Evolutionary conservation across 805 yeast species (phyloP), one percentile per base, ranked within the genome.

Genomic region (Scheffersomyces stipitis): DNA sequence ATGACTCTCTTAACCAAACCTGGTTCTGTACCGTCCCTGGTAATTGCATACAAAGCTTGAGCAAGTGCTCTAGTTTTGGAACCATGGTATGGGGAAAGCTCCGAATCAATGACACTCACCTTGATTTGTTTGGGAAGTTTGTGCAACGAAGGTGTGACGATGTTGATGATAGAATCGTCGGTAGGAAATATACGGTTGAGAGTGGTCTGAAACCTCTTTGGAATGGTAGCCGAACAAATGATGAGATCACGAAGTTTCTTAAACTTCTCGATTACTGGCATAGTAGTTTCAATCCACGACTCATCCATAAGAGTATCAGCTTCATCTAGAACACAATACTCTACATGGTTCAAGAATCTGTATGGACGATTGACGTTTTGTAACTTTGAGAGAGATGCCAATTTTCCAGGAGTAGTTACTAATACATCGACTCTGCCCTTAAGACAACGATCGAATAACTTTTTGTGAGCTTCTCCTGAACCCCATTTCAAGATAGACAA

Each of bases 241-340:
- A 90, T 73, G 15, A 88, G 58, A 42, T 86, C 84, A 31, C 68
- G 71, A 28, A 84, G 62, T 41, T 76, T 74, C 3, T 62, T 51
- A 14, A 76, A 68, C 64, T 80, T 70, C 33, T 60, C 67, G 10
- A 88, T 62, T 1, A 78, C 75, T 2, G 66, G 58, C 43, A 78
- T 73, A 2, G 96, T 86, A 33, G 78, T 81, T 17, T 73, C 72
- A 8, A 81, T 59, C 74, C 89, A 90, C 0, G 93, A 82, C 35
- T 78, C 76, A 55, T 90, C 96, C 80, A 90, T 73, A 38, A 91
- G 64, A 0, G 96, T 85, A 61, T 91, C 99, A 0, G 99, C 98
- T 60, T 91, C 99, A 56, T 91, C 99, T 10, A 86, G 76, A 2
- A 86, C 91, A 30, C 84, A 69, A 51, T 74, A 83, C 18, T 71